A percentile compares a stretch with the other conserved stretches of the same genome.
Evolutionary conservation across 1,284 basidiomycete species (phyloP).

Genomic region (Anthracocystis setariae): DNA sequence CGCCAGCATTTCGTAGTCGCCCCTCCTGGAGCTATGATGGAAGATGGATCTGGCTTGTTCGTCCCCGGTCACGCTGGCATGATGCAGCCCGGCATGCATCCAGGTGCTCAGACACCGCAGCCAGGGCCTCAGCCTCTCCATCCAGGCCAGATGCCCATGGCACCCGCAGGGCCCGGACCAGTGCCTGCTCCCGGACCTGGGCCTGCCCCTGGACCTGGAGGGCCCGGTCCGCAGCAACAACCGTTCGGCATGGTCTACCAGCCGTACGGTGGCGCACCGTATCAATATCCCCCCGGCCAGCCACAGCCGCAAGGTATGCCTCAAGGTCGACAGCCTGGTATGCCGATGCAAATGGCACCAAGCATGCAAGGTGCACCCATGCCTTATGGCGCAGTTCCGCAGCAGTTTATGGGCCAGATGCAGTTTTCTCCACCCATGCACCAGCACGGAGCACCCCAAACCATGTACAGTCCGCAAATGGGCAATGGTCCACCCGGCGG

Average conservation of each 20-base stretch:
- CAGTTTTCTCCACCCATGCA: conserved; percentile 58
- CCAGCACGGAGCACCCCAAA: conserved; percentile 48
- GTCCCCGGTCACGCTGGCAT: conserved; percentile 25
- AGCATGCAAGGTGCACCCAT: conserved; percentile 37
- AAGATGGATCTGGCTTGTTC: conserved; percentile 38
- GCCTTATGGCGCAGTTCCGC: conserved; percentile 48
- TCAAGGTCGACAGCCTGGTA: conserved; percentile 32
- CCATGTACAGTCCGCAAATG: conserved; percentile 62
- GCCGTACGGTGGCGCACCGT: conserved; percentile 44
- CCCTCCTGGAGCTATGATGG: conserved; percentile 24
- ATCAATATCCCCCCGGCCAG: conserved; percentile 44
- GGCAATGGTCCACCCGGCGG: conserved; percentile 34
- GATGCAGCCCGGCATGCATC: conserved; percentile 47
- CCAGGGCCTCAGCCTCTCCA: conserved; percentile 28
- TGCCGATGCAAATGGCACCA: conserved; percentile 45
- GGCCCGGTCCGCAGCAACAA: conserved; percentile 26
- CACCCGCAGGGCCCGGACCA: conserved; percentile 9
- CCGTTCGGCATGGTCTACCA: conserved; percentile 54
- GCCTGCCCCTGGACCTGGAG: conserved; percentile 11
- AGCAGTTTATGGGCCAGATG: conserved; percentile 56
- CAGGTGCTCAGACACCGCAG: conserved; percentile 34
- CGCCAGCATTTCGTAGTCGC: conserved; percentile 74
- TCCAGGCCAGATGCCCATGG: conserved; percentile 34
- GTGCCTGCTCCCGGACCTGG: conserved; percentile 14
- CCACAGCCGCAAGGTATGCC: conserved; percentile 31